phyloP scores from a whole-genome alignment of 1,139 yeast genomes.

The Lodderomyces parapsilosis region DNA sequence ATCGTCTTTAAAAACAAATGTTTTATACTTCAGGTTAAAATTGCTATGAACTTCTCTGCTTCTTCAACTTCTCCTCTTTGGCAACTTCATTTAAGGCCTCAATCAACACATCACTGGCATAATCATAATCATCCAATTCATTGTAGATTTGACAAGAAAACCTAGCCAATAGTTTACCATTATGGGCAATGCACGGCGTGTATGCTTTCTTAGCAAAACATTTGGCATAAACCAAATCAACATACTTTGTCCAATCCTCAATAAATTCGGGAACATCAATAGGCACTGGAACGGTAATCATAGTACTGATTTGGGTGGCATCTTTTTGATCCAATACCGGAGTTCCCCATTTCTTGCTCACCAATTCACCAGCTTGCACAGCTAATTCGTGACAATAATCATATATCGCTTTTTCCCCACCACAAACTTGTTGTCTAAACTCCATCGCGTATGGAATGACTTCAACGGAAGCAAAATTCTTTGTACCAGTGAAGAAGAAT shows the following conservation, averaged over 20 bases:
- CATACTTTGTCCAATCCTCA: constrained; percentile 13
- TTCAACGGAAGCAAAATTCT: constrained; percentile 25
- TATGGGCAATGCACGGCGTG: constrained; percentile 45
- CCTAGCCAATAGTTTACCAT: constrained; percentile 45
- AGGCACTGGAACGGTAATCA: constrained; percentile 40
- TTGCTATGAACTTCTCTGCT: neutral
- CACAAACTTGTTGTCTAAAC: constrained; percentile 54
- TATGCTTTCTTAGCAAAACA: constrained; percentile 33
- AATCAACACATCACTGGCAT: constrained; percentile 34
- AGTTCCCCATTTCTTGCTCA: constrained; percentile 41
- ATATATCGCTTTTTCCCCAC: constrained; percentile 57
- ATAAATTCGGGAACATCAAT: constrained; percentile 14
- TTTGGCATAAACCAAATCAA: constrained; percentile 9
- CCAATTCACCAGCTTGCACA: constrained; percentile 34
- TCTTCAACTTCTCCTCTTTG: constrained; percentile 4
- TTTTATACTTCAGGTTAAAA: too few species aligned
- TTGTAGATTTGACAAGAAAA: constrained; percentile 62
- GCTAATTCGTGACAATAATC: constrained; percentile 50
- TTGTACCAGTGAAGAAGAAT: constrained; percentile 40
- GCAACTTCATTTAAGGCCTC: constrained; percentile 15
- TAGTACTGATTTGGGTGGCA: constrained; percentile 30
- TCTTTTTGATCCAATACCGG: constrained; percentile 29
- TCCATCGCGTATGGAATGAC: constrained; percentile 40
- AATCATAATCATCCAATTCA: constrained; percentile 52
- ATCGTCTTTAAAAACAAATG: too few species aligned